Percentiles rank a stretch among this genome's conserved stretches.
Evolutionary conservation across 257 asterid genomes (phyloP).

Genomic region (Plantago elongata): DNA sequence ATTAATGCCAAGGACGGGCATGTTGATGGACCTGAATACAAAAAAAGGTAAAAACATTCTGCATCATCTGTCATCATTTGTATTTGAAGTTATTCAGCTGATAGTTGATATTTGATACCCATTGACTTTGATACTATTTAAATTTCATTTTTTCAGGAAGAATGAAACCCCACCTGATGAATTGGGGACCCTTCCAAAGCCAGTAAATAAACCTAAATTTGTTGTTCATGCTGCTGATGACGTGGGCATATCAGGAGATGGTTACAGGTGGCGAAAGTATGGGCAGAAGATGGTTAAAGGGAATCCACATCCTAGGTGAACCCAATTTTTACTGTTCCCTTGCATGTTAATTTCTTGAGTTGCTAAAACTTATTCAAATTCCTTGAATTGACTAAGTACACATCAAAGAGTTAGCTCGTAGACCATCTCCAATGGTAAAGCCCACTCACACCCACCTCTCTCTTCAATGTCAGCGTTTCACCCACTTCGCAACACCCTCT

Average conservation of each 20-base stretch:
- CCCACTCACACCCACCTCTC: too few species aligned
- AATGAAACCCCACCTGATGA: slow-evolving; percentile 45
- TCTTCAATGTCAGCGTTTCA: too few species aligned
- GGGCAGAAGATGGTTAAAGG: slow-evolving; percentile 99
- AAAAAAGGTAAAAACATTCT: slow-evolving; percentile 43
- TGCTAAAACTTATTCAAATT: slow-evolving; percentile 4
- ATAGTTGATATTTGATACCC: slow-evolving; percentile 12
- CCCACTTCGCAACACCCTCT: too few species aligned
- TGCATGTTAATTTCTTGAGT: slow-evolving; percentile 18
- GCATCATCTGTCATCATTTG: slow-evolving; percentile 13
- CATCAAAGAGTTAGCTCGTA: too few species aligned
- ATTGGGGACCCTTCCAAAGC: slow-evolving; percentile 42
- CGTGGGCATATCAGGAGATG: slow-evolving; percentile 89
- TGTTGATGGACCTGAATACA: slow-evolving; percentile 47
- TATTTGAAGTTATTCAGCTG: slow-evolving; percentile 6
- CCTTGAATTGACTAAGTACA: neutral
- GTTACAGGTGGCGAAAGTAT: slow-evolving; percentile 95
- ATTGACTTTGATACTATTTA: slow-evolving; percentile 23
- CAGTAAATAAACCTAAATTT: slow-evolving; percentile 69
- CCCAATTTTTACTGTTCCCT: slow-evolving; percentile 12
- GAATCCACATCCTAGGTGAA: slow-evolving; percentile 89
- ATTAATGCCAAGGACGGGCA: slow-evolving; percentile 41
- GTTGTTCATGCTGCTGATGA: slow-evolving; percentile 91
- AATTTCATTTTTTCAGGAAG: slow-evolving; percentile 42
- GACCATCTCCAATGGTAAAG: too few species aligned